Evolutionary conservation across 202 grass and related monocot species (phyloP).

Genomic region (Carex arenaria): DNA sequence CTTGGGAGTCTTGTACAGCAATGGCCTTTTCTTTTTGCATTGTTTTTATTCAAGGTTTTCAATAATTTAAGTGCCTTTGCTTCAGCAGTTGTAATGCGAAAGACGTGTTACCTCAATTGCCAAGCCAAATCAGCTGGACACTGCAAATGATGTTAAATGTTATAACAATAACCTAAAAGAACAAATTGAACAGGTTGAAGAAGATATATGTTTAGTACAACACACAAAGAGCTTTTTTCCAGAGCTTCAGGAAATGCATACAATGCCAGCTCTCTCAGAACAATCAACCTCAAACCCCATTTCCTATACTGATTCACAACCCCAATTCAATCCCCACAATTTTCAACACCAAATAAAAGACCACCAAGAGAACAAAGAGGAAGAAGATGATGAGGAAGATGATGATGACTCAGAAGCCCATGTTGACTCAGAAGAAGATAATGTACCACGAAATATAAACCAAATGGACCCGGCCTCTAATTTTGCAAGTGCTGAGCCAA

Average conservation of each 20-base stretch:
- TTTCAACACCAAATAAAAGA: slow-evolving; percentile 8
- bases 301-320: slow-evolving; percentile 20
- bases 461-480: background rate
- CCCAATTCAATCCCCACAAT: slow-evolving; percentile 7
- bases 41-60: background rate
- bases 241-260: slow-evolving; percentile 35
- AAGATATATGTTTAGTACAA: slow-evolving; percentile 56
- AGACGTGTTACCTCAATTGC: background rate
- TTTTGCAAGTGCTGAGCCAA: slow-evolving; percentile 13
- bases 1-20: background rate
- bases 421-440: slow-evolving; percentile 39
- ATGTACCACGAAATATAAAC: background rate
- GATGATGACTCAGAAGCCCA: background rate
- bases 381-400: slow-evolving; percentile 24
- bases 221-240: slow-evolving; percentile 60
- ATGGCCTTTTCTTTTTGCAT: background rate
- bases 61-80: background rate
- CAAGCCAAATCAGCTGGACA: background rate
- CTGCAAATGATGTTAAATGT: background rate
- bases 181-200: slow-evolving; percentile 48
- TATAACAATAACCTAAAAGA: background rate
- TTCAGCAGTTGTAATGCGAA: background rate
- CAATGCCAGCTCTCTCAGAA: slow-evolving; percentile 52
- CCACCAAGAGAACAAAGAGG: slow-evolving; percentile 22
- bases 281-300: slow-evolving; percentile 67